phyloP scores from a whole-genome alignment of 164 flowering plant genomes.

The Cinnamomum micranthum region DNA sequence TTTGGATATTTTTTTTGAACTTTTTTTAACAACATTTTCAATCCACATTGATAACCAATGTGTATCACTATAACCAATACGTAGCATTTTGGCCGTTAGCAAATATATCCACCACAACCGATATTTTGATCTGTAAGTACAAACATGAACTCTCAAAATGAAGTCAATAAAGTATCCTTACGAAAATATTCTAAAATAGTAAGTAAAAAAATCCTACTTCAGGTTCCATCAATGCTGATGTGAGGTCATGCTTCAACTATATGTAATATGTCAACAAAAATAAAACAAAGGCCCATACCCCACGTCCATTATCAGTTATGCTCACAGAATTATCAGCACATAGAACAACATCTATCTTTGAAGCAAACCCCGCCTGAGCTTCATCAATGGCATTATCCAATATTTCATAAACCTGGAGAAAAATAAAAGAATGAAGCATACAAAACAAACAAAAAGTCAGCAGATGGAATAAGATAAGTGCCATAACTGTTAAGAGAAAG shows the following conservation, averaged over 20 bases:
- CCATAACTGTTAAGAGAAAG: not conserved
- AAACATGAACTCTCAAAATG: not conserved
- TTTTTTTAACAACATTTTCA: too few species aligned
- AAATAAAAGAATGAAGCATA: not conserved
- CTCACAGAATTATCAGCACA: constrained; percentile 81
- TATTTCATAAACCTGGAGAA: constrained; percentile 84
- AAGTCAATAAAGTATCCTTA: not conserved
- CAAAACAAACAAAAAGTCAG: not conserved
- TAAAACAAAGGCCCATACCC: constrained; percentile 49
- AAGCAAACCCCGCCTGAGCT: constrained; percentile 95
- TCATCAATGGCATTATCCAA: constrained; percentile 96
- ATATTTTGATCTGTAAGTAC: too few species aligned
- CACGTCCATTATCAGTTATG: constrained; percentile 94
- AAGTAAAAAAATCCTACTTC: not conserved
- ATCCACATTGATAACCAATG: too few species aligned
- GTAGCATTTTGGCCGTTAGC: too few species aligned
- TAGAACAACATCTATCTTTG: constrained; percentile 64
- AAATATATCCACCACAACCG: too few species aligned
- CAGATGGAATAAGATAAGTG: not conserved
- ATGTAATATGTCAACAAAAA: not conserved
- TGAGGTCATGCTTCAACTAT: not conserved
- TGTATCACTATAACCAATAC: too few species aligned
- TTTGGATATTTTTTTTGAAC: too few species aligned
- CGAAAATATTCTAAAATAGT: not conserved
- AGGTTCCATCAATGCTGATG: constrained; percentile 1